Evolutionary conservation across 2,329 filamentous ascomycete genomes (phyloP), one percentile per base, ranked within the genome.

Genomic region (Colletotrichum coccodes): DNA sequence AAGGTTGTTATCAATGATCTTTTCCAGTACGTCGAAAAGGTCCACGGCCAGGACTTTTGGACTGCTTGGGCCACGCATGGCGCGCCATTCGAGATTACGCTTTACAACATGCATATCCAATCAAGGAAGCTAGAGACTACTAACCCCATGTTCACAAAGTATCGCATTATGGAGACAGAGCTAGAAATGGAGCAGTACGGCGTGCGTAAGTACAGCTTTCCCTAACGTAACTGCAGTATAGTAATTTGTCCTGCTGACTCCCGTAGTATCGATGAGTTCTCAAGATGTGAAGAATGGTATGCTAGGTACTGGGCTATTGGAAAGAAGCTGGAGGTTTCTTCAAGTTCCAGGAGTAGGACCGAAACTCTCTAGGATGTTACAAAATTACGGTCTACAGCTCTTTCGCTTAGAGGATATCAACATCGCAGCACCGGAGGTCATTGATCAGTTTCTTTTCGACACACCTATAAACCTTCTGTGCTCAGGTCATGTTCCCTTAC

Each of bases 381-480:
- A 11, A 9, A 30, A 56, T 1, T 56, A 65, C 3, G 42, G 26
- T 3, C 34, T 60, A 23, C 40, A 49, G 5, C 49, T 68, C 3
- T 44, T 56, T 9, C 61, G 54, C 2, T 6, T 68, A 6, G 65
- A 60, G 3, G 12, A 54, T 2, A 32, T 68, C 3, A 32, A 49
- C 9, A 21, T 56, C 21, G 56, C 34, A 12, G 40, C 61, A 3
- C 65, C 65, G 5, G 61, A 68, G 7, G 54, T 60, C 9, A 44
- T 68, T 9, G 61, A 68, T 3, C 40, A 28, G 6, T 50, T 68
- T 12, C 40, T 68, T 7, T 34, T 68, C 26, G 54, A 65, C 4
- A 68, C 65, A 8, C 61, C 65, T 4, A 49, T 68, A 44, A 11
- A 68, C 21, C 54, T 68, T 6, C 7, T 68, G 26, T 68, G 65